phyloP scores from a whole-genome alignment of 1,139 yeast genomes.

The Zygosaccharomyces sapae region DNA sequence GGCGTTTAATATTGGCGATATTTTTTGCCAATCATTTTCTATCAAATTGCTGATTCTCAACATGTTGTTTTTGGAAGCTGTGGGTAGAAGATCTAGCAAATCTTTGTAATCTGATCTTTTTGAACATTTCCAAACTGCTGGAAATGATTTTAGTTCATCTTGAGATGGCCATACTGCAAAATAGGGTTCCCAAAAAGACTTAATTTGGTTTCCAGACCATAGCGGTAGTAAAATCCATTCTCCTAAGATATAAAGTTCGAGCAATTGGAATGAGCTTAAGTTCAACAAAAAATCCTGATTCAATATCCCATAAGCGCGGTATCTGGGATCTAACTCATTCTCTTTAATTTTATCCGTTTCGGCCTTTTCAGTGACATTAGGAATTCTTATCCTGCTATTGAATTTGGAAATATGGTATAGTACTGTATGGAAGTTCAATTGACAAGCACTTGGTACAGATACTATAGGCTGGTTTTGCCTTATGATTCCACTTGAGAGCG shows the following conservation, averaged over 20 bases:
- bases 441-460: conserved; percentile 53
- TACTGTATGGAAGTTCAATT: conserved; percentile 60
- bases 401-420: conserved; percentile 41
- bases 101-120: conserved; percentile 8
- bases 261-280: conserved; percentile 39
- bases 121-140: conserved; percentile 47
- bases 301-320: conserved; percentile 29
- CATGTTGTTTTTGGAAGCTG: conserved; percentile 24
- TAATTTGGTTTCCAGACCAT: conserved; percentile 32
- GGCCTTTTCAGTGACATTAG: conserved; percentile 17
- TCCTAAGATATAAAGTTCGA: conserved; percentile 46
- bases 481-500: conserved; percentile 39
- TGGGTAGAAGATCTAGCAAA: conserved; percentile 26
- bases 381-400: conserved; percentile 26
- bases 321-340: conserved; percentile 33
- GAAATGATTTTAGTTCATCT: conserved; percentile 47
- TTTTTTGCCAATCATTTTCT: conserved; percentile 25
- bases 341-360: conserved; percentile 18
- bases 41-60: conserved; percentile 21
- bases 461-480: conserved; percentile 45
- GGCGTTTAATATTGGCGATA: conserved; percentile 18
- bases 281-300: conserved; percentile 21
- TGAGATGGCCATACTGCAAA: conserved; percentile 52
- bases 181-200: conserved; percentile 64
- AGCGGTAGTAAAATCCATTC: conserved; percentile 38